Conservation (phyloP, 768 basidiomycete species). For the Suillus bovinus region DNA sequence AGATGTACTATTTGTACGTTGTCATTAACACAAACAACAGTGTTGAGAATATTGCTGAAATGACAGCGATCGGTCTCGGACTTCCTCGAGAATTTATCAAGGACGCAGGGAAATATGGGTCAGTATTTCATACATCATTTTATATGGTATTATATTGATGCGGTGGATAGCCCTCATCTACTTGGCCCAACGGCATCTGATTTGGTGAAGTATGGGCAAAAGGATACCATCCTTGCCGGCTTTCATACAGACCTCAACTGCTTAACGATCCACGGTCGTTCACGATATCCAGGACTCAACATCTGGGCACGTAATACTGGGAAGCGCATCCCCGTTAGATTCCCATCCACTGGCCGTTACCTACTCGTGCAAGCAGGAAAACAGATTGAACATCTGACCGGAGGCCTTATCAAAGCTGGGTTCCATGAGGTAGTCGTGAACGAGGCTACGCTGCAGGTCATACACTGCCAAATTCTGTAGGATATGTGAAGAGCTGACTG, state of each 20-base stretch:
- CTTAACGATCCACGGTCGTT: slow-evolving; percentile 87
- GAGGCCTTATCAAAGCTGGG: slow-evolving; percentile 87
- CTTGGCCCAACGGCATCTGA: slow-evolving; percentile 95
- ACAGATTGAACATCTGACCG: slow-evolving; percentile 86
- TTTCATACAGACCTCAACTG: slow-evolving; percentile 96
- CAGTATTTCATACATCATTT: slow-evolving; percentile 23
- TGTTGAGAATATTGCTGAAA: slow-evolving; percentile 84
- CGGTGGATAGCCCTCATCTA: slow-evolving; percentile 64
- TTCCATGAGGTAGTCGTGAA: slow-evolving; percentile 96
- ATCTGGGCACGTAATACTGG: slow-evolving; percentile 96
- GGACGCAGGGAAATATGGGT: slow-evolving; percentile 86
- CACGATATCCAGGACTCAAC: slow-evolving; percentile 83
- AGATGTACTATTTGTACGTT: slow-evolving; percentile 2
- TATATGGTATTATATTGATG: neutral
- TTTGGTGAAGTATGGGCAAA: slow-evolving; percentile 72
- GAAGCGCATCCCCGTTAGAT: slow-evolving; percentile 83
- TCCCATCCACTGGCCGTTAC: slow-evolving; percentile 77
- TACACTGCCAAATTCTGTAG: slow-evolving; percentile 14
- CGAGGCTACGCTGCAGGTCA: slow-evolving; percentile 68
- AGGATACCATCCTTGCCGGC: slow-evolving; percentile 87
- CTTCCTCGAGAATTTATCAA: slow-evolving; percentile 68
- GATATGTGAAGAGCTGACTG: slow-evolving; percentile 1
- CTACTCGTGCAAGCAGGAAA: slow-evolving; percentile 95
- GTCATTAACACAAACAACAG: slow-evolving; percentile 43
- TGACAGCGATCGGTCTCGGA: slow-evolving; percentile 84